Percentiles rank a stretch among this genome's conserved stretches.
phyloP scores from a whole-genome alignment of 1,284 basidiomycete genomes.

The Cryptococcus deneoformans region DNA sequence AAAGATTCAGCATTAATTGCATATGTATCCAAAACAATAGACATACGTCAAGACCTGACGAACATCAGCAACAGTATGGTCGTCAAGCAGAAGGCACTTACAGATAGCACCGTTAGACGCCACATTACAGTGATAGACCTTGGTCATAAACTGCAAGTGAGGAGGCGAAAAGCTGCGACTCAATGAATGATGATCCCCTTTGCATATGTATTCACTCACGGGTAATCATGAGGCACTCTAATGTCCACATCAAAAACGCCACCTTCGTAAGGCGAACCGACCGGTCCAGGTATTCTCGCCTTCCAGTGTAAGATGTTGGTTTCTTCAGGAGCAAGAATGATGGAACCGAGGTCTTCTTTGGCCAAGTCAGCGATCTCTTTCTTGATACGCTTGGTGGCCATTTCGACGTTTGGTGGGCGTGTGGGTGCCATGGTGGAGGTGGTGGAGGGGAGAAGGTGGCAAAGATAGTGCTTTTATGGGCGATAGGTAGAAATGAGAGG shows the following conservation, averaged over 20 bases:
- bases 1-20: background rate
- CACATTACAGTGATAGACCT: conserved; percentile 93
- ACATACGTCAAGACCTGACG: conserved; percentile 45
- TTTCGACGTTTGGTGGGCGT: conserved; percentile 52
- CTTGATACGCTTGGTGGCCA: conserved; percentile 80
- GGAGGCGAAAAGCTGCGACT: conserved; percentile 75
- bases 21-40: background rate
- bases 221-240: conserved; percentile 70
- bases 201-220: conserved; percentile 56
- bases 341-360: conserved; percentile 76
- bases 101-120: conserved; percentile 58
- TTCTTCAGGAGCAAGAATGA: conserved; percentile 64
- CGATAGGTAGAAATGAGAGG: no score
- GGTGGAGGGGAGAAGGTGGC: background rate
- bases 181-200: background rate
- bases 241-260: conserved; percentile 78
- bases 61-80: background rate
- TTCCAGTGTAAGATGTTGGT: conserved; percentile 61
- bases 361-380: conserved; percentile 79
- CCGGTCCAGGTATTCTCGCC: conserved; percentile 73
- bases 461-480: no score
- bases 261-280: conserved; percentile 83
- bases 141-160: conserved; percentile 72
- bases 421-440: conserved; percentile 7
- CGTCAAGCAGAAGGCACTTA: conserved; percentile 21